Conservation (phyloP, 2,329 filamentous ascomycete species). For the Stromatinia cepivora region DNA sequence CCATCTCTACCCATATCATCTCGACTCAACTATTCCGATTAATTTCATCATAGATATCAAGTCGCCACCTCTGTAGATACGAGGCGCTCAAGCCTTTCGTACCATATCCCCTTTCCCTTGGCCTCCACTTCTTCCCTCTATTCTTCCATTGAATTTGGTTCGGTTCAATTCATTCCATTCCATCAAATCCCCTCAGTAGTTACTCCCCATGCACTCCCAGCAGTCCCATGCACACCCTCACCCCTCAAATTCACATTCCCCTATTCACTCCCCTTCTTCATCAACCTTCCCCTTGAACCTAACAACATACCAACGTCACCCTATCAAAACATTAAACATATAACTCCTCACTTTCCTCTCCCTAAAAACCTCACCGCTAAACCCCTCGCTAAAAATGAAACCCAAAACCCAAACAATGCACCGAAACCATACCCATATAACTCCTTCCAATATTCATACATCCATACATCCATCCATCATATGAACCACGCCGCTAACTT, state of each 20-base stretch:
- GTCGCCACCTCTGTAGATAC: no score
- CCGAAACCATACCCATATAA: background rate
- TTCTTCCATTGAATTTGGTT: background rate
- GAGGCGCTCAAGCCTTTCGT: background rate
- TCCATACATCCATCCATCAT: background rate
- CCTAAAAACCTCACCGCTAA: background rate
- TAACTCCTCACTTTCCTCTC: background rate
- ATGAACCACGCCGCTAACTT: conserved; percentile 5
- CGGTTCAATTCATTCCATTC: no score
- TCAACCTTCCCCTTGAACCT: no score
- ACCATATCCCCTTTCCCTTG: background rate
- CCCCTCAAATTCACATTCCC: background rate
- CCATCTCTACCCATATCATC: background rate
- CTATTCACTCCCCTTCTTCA: no score
- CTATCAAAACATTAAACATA: conserved; percentile 3
- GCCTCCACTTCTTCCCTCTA: background rate
- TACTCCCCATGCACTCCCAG: no score
- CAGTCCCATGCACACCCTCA: background rate
- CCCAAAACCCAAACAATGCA: conserved; percentile 7
- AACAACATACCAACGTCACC: background rate
- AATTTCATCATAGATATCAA: background rate
- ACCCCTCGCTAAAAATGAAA: background rate
- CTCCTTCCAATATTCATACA: conserved; percentile 14
- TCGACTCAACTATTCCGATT: background rate
- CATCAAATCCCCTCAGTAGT: background rate